Base-by-base conservation (phyloP, 768 basidiomycete species). In the Kwoniella sp. region DNA sequence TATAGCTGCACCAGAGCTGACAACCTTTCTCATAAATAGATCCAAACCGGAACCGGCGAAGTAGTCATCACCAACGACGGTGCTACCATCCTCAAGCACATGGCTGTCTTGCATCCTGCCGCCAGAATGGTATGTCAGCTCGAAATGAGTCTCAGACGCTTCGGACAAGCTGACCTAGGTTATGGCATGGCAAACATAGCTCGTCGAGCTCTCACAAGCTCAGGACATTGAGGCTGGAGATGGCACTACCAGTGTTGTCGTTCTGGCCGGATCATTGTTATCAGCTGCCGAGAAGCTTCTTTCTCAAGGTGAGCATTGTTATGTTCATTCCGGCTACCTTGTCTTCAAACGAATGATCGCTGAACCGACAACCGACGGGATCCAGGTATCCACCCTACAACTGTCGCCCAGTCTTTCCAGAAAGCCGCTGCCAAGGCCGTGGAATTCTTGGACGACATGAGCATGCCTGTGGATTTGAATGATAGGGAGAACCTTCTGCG, bases 211-310 rank as follows among this genome's bases (percentile, higher is more conserved):
- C 24, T 97, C 95, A 37, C 91, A 90, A 40, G 96, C 96, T 17
- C 96, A 99, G 84, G 96, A 99, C 79, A 86, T 98, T 51, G 96
- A 98, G 80, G 96, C 96, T 21, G 96, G 96, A 62, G 96, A 99
- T 79, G 96, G 96, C 6, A 99, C 96, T 9, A 99, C 96, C 4
- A 89, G 91, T 24, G 96, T 99, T 29, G 96, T 99, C 48, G 92
- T 99, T 22, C 84, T 99, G 27, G 96, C 96, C 21, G 96, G 96
- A 50, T 90, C 89, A 76, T 82, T 99, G 46, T 83, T 99, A 4
- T 89, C 88, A 50, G 95, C 95, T 25, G 95, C 96, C 21, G 96
- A 98, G 82, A 96, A 93, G 83, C 88, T 98, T 86, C 83, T 98
- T 40, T 84, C 88, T 72, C 97, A 98, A 81, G 94, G 92, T 81